A percentile compares a stretch with the other conserved stretches of the same genome.
Conservation (phyloP, 1,284 basidiomycete species). For the Singerocomus inundabilis region DNA sequence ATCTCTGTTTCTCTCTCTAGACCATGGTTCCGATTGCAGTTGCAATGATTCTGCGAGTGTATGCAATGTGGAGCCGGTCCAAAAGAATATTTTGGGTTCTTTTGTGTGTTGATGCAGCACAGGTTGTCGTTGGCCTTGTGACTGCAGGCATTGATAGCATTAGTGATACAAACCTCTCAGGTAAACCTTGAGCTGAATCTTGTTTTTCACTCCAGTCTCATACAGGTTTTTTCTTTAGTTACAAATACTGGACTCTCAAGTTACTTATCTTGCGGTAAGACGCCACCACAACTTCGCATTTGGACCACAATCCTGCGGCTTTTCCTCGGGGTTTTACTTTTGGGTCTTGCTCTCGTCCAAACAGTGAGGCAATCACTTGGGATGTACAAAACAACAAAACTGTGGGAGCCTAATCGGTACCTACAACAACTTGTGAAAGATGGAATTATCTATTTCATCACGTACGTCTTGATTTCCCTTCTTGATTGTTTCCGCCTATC, state of each 20-base stretch:
- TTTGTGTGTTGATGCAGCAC: neutral
- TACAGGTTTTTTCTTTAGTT: neutral
- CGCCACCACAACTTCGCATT: fast-evolving
- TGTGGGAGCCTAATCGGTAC: neutral
- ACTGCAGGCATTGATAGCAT: no score
- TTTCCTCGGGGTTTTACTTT: neutral
- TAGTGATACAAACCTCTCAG: neutral
- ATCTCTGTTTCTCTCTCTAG: neutral
- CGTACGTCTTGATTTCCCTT: neutral
- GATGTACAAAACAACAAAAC: neutral
- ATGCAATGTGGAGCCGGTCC: neutral
- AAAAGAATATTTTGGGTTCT: neutral
- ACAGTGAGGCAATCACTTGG: neutral
- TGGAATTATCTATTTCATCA: neutral
- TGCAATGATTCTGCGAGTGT: no score
- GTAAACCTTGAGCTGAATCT: neutral
- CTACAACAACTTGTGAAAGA: neutral
- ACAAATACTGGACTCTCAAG: fast-evolving
- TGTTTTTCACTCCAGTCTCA: neutral
- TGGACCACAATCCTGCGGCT: neutral
- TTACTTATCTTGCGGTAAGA: neutral
- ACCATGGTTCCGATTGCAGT: neutral
- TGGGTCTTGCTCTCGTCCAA: neutral
- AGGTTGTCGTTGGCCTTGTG: neutral
- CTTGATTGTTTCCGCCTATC: no score